Conservation (phyloP, 2,329 filamentous ascomycete genomes). For the Plenodomus lindquistii region DNA sequence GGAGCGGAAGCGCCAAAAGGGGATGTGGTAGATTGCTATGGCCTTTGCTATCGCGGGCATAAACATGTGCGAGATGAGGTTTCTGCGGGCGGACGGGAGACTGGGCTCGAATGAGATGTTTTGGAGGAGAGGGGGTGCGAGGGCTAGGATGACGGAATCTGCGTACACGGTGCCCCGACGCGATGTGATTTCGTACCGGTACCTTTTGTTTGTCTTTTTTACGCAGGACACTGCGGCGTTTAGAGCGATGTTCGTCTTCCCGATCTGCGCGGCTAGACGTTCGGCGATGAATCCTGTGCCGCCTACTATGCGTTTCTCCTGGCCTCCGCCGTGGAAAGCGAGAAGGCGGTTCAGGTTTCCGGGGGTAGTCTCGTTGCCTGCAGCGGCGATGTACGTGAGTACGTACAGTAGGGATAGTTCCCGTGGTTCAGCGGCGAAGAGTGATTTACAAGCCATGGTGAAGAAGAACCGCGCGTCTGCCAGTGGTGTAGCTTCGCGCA, state of each 20-base stretch:
- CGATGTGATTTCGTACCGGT: slow-evolving; percentile 13
- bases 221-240: slow-evolving; percentile 20
- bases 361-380: slow-evolving; percentile 19
- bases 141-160: slow-evolving; percentile 53
- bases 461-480: slow-evolving; percentile 16
- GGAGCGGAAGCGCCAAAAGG: slow-evolving; percentile 51
- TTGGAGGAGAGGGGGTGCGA: slow-evolving; percentile 53
- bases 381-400: slow-evolving; percentile 22
- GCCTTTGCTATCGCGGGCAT: slow-evolving; percentile 59
- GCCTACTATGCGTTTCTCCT: slow-evolving; percentile 24
- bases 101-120: slow-evolving; percentile 54
- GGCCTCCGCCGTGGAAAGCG: slow-evolving; percentile 14
- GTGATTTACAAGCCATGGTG: slow-evolving; percentile 11
- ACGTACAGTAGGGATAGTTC: slow-evolving; percentile 23
- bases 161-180: slow-evolving; percentile 34
- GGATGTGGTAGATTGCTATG: slow-evolving; percentile 51
- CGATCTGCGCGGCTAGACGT: slow-evolving; percentile 17
- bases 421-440: slow-evolving; percentile 16
- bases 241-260: slow-evolving; percentile 17
- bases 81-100: slow-evolving; percentile 49
- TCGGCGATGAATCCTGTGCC: slow-evolving; percentile 26
- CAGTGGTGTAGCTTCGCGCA: slow-evolving; percentile 3
- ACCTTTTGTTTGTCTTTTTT: slow-evolving; percentile 12
- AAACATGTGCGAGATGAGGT: slow-evolving; percentile 38
- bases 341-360: slow-evolving; percentile 18